These are phyloP conservation scores for Chenopodium formosanum DNA, from an alignment of 148 eudicot species.

Conservation along the genomic window DNA sequence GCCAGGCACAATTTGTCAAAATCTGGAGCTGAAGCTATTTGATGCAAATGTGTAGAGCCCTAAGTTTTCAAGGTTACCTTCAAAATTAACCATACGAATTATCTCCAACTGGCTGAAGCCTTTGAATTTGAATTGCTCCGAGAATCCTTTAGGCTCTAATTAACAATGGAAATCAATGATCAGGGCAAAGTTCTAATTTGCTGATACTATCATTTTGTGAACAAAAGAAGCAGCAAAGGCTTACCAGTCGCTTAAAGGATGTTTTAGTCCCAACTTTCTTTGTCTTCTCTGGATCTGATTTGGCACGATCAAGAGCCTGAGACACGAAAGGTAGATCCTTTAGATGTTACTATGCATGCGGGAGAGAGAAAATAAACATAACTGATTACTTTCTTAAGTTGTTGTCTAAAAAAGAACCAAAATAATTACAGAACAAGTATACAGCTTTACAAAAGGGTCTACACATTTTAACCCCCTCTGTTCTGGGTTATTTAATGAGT, in stretches of 20 bases:
- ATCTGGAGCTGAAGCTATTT: background rate
- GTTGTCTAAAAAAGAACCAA: background rate
- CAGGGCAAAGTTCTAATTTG: background rate
- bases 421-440: background rate
- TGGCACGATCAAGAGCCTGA: conserved; percentile 89
- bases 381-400: background rate
- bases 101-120: conserved; percentile 30
- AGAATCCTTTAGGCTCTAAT: conserved; percentile 62
- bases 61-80: conserved; percentile 18
- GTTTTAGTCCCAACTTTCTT: conserved; percentile 50
- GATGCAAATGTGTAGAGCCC: background rate
- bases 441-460: background rate
- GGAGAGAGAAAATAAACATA: background rate
- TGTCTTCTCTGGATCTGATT: conserved; percentile 59
- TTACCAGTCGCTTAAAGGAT: conserved; percentile 85
- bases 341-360: background rate
- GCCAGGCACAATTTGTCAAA: background rate
- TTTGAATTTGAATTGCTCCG: conserved; percentile 45
- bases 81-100: background rate
- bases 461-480: background rate
- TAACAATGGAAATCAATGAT: conserved; percentile 12
- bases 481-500: background rate
- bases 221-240: conserved; percentile 14
- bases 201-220: background rate
- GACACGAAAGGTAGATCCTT: conserved; percentile 7